Evolutionary conservation across 345 rosid species (phyloP).

Genomic region (Acer campestre): DNA sequence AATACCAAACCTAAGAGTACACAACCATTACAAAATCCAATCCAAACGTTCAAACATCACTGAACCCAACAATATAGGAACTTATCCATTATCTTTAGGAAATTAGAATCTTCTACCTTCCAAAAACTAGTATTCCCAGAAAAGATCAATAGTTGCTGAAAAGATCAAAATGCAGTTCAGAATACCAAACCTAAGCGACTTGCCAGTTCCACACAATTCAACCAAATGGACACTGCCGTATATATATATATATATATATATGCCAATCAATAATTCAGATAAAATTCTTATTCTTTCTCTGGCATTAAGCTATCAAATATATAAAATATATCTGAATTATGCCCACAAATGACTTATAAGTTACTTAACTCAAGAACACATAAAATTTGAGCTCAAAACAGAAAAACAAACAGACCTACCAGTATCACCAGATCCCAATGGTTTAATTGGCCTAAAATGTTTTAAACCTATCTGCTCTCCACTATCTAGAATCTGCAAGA

Average conservation of each 20-base stretch:
- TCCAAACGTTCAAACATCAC: too few relatives aligned
- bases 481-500: slow-evolving; percentile 53
- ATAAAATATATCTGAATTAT: neutral
- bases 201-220: slow-evolving; percentile 76
- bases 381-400: neutral
- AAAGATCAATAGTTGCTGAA: too few relatives aligned
- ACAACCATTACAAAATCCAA: too few relatives aligned
- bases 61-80: too few relatives aligned
- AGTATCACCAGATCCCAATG: slow-evolving; percentile 97
- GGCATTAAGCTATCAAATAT: neutral
- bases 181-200: too few relatives aligned
- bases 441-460: slow-evolving; percentile 86
- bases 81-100: too few relatives aligned
- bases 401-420: slow-evolving; percentile 61
- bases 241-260: too few relatives aligned
- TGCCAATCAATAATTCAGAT: slow-evolving; percentile 16
- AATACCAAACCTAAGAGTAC: too few relatives aligned
- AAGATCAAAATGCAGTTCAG: too few relatives aligned
- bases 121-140: too few relatives aligned
- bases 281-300: neutral
- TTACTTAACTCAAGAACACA: too few relatives aligned
- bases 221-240: slow-evolving; percentile 93
- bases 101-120: too few relatives aligned
- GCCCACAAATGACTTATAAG: neutral
- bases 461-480: slow-evolving; percentile 77